phyloP scores from a whole-genome alignment of 208 protist genomes.

The Crithidia expoeki region DNA sequence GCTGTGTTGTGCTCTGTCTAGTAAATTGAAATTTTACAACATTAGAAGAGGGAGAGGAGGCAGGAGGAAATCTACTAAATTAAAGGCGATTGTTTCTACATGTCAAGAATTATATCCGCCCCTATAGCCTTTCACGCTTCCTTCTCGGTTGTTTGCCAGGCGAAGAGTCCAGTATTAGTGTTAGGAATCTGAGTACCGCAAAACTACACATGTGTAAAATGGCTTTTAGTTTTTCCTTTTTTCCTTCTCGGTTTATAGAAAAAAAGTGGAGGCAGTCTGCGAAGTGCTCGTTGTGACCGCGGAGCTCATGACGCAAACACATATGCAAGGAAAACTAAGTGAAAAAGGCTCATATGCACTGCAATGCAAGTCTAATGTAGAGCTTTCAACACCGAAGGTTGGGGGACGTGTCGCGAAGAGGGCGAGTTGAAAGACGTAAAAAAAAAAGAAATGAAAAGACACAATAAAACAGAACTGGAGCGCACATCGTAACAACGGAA shows the following conservation, averaged over 20 bases:
- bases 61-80: neutral
- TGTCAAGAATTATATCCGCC: too few relatives aligned
- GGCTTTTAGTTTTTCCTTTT: neutral
- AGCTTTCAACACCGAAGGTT: constrained; percentile 1
- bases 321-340: constrained; percentile 1
- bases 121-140: too few relatives aligned
- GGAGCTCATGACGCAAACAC: neutral
- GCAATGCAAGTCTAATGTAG: too few relatives aligned
- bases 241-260: neutral
- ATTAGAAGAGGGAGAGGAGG: neutral
- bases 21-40: neutral
- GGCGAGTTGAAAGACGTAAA: neutral
- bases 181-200: neutral
- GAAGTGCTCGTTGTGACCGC: neutral
- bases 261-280: neutral
- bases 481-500: too few relatives aligned
- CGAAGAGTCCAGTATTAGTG: too few relatives aligned
- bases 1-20: neutral
- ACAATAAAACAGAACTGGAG: constrained; percentile 1
- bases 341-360: constrained; percentile 4
- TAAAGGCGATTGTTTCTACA: too few relatives aligned
- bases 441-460: constrained; percentile 1
- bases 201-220: too few relatives aligned
- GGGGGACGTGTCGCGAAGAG: neutral
- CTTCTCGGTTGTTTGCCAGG: too few relatives aligned